Evolutionary conservation across 495 filamentous ascomycete genomes (phyloP), one percentile per base, ranked within the genome.

Genomic region (Evernia prunastri): DNA sequence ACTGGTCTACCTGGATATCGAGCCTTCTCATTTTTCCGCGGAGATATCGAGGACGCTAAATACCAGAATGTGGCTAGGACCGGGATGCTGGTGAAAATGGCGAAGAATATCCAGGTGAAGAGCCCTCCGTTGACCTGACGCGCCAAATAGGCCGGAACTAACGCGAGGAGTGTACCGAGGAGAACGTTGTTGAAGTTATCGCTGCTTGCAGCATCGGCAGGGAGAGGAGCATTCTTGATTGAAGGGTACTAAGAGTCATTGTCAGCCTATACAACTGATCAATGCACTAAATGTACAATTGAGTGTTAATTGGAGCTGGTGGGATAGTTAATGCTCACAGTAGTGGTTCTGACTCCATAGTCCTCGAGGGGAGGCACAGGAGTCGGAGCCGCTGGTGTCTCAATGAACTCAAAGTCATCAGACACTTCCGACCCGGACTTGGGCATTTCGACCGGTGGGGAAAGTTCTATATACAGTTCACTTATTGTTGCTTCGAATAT

Each of bases 321-420:
- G 12, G 3, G 29, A 11, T 3, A 3, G 23, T 64, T 27, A 20
- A 20, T 59, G 69, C 78, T 66, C 74, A 86, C 84, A 56, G 79
- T 77, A n/a, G 84, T 86, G 23, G 82, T 85, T 58, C 77, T 71
- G 39, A 86, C 84, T 60, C 84, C 84, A 67, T 78, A 84, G 56
- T 83, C 74, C 59, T 80, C 75, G 17, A 75, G 64, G 39, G 80
- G 75, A 17, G 78, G 76, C 42, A 72, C 72, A 40, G 77, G 78
- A 36, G 74, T 74, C 25, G 79, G 75, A 64, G 82, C 84, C 56
- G 81, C 73, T 63, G 86, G 86, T 63, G 86, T 89, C 67, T 84
- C 75, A 60, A 87, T 83, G 74, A 84, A 87, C 74, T 87, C 86
- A 73, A 87, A 86, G 71, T 87, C 83, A 74, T 85, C 84, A 20